Evolutionary conservation across 805 yeast species (phyloP), one percentile per base, ranked within the genome.

Genomic region (Starmera dryadoides): DNA sequence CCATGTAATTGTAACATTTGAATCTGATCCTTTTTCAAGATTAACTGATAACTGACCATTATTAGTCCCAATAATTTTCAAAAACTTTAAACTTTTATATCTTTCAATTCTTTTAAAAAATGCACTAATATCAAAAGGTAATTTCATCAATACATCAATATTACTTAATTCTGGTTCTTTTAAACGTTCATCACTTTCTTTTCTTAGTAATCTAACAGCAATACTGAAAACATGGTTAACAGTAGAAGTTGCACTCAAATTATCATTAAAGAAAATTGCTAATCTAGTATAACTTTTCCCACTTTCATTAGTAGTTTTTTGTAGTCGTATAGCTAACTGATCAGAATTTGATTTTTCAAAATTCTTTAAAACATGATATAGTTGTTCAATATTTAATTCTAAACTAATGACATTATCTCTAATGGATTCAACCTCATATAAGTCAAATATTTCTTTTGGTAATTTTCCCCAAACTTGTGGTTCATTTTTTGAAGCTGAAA

Each of bases 401-500:
- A 83, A 56, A 41, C 72, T 68, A 17, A 83, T 72, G 16, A 69
- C 64, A 49, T 79, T 71, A 28, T 76, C 75, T 20, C 79, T 65
- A 59, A 46, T 65, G 66, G 63, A 80, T 73, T 45, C 48, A 4
- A 60, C 55, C 9, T 49, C 50, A 36, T 48, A 44, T 8, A 43
- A 23, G 20, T 56, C 55, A 36, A 56, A 53, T 30, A 77, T 53
- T 12, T 66, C 59, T 3, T 51, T 65, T 15, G 69, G 63, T 12
- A 81, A 50, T 42, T 73, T 75, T 46, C 82, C 71, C 86, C 87
- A 82, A 2, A 78, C 74, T 44, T 79, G 86, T 2, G 87, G 86
- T 42, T 79, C 82, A 33, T 69, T 64, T 21, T 68, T 47, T 8
- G 73, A 65, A 2, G 72, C 66, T 46, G 79, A 75, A 4, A 80